Evolutionary conservation across 2,329 filamentous ascomycete genomes (phyloP), one percentile per base, ranked within the genome.

Genomic region (Calonectria hongkongensis): DNA sequence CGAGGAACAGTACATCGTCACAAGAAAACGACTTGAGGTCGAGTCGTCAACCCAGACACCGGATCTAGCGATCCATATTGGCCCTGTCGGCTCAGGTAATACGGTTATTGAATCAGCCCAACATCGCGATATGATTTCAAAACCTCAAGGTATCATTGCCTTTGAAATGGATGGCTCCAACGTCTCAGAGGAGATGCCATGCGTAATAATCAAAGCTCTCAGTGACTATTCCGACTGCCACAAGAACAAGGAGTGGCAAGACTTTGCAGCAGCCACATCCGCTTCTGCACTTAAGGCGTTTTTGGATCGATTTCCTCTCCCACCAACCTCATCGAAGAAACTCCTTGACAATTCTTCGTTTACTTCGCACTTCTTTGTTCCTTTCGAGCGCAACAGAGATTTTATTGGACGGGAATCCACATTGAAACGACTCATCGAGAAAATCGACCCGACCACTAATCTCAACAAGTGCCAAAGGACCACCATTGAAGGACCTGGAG

Each of bases 401-500:
- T 83, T 83, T 60, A 70, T 81, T 16, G 79, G 81, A 12, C 75
- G 81, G 1, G 69, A 66, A 27, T 21, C 12, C 2, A 62, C 51
- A 12, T 50, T 72, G 6, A 9, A 15, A 73, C 13, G 16, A 43
- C 3, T 76, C 77, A 8, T 56, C 81, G 0, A 39, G 8, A 15
- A 4, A 4, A n/a, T 33, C 43, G 10, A 45, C 30, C 15, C 54
- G 39, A 1, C 33, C 62, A 16, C 70, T 1, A 30, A 71, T 2
- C 45, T 18, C 2, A 21, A 66, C 1, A 2, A 74, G 71, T 3
- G 54, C 67, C 65, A 68, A 47, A 64, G 60, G 43, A 72, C 60
- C 3, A 66, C 47, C 21, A 41, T 72, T 15, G 70, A 72, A 83
- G 84, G 83, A 3, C 79, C 84, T 0, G 83, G 83, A 3, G 84